Conservation (phyloP, 192 early-diverging fungal species). For the Haplosporangium gracile region DNA sequence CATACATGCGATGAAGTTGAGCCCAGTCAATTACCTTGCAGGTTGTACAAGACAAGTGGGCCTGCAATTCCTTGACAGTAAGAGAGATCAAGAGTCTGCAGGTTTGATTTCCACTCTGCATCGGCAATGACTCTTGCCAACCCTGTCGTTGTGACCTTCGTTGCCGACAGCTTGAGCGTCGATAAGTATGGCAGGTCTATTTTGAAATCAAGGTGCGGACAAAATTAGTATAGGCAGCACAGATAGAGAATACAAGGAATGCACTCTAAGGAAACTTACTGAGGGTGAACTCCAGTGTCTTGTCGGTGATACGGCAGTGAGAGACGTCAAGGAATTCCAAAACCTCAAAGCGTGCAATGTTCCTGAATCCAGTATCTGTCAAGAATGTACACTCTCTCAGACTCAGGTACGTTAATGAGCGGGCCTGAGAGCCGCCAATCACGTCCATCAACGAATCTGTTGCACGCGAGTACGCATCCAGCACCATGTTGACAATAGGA, state of each 20-base stretch:
- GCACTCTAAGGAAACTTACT: neutral
- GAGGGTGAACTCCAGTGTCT: conserved; percentile 42
- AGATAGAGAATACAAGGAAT: neutral
- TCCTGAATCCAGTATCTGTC: conserved; percentile 59
- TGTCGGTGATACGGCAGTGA: conserved; percentile 64
- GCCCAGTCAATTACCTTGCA: conserved; percentile 42
- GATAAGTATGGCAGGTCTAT: conserved; percentile 35
- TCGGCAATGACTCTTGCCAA: conserved; percentile 41
- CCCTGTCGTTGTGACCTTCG: conserved; percentile 68
- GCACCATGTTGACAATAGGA: conserved; percentile 53
- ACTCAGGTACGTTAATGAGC: conserved; percentile 55
- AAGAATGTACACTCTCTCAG: conserved; percentile 58
- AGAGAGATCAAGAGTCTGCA: conserved; percentile 56
- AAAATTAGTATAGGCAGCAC: neutral
- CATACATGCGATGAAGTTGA: neutral
- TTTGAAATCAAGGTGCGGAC: neutral
- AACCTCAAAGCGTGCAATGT: conserved; percentile 51
- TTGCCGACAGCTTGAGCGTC: conserved; percentile 59
- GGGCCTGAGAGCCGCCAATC: conserved; percentile 45
- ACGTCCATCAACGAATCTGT: conserved; percentile 64
- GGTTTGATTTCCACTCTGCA: conserved; percentile 24
- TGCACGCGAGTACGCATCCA: conserved; percentile 60
- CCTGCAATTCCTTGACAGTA: conserved; percentile 53
- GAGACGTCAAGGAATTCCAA: conserved; percentile 62
- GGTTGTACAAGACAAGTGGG: conserved; percentile 21